These are phyloP conservation scores for Aegilops tauschii DNA, from an alignment of 176 grass and related monocot genomes.

Conservation along the genomic window DNA sequence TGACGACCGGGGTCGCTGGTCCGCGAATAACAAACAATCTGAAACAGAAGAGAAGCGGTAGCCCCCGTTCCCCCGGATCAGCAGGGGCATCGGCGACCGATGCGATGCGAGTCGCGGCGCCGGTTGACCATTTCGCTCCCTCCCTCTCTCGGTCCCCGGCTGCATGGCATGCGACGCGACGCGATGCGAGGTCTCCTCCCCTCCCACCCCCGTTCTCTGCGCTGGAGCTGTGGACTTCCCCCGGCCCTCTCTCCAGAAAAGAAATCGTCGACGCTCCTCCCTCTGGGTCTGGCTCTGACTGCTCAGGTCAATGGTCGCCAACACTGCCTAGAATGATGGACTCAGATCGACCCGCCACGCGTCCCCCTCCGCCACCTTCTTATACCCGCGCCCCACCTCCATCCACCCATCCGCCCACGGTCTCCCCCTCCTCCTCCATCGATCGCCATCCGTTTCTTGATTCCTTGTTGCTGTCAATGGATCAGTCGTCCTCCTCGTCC, in stretches of 20 bases:
- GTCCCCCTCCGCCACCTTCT: conserved; percentile 17
- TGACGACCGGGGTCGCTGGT: background rate
- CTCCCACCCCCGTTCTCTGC: too few species aligned
- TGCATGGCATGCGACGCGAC: too few species aligned
- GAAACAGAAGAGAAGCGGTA: background rate
- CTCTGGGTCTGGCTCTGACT: background rate
- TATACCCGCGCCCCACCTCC: background rate
- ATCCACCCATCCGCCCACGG: background rate
- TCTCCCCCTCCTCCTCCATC: background rate
- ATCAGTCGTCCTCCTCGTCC: background rate
- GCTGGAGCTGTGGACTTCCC: too few species aligned
- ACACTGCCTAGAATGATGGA: conserved; percentile 14
- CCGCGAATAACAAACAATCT: background rate
- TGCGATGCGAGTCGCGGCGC: background rate
- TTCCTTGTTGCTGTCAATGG: background rate
- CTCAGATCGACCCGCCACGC: conserved; percentile 2
- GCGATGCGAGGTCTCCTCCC: background rate
- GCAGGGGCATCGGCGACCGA: too few species aligned
- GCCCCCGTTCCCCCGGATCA: background rate
- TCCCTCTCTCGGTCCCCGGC: too few species aligned
- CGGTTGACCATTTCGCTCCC: background rate
- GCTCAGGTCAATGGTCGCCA: conserved; percentile 10
- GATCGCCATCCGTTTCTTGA: background rate
- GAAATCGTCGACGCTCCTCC: too few species aligned
- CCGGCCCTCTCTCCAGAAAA: too few species aligned